Conservation (phyloP, 768 basidiomycete genomes). For the Russula earlei region DNA sequence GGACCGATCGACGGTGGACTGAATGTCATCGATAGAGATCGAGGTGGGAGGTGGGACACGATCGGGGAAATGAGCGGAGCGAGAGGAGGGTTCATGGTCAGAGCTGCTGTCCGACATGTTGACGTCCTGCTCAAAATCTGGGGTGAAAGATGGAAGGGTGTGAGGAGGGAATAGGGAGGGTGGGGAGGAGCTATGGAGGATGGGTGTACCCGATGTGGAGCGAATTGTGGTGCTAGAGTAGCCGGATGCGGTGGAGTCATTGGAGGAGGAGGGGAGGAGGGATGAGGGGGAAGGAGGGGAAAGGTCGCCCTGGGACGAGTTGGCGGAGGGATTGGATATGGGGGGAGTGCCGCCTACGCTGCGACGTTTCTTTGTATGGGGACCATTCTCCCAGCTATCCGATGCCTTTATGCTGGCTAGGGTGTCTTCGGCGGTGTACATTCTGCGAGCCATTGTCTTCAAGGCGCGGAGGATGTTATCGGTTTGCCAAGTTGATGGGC, state of each 20-base stretch:
- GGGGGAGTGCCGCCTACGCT: slow-evolving; percentile 19
- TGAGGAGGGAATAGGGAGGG: slow-evolving; percentile 13
- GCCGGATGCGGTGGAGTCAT: slow-evolving; percentile 1
- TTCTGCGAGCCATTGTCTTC: slow-evolving; percentile 17
- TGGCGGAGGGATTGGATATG: slow-evolving; percentile 7
- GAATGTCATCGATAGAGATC: slow-evolving; percentile 17
- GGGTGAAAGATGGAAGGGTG: background rate
- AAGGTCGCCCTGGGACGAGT: slow-evolving; percentile 9
- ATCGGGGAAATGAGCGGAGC: slow-evolving; percentile 1
- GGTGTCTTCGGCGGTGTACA: slow-evolving; percentile 21
- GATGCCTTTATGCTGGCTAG: slow-evolving; percentile 19
- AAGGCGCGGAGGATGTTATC: slow-evolving; percentile 8
- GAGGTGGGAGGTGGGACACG: slow-evolving; percentile 16
- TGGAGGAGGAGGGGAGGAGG: background rate
- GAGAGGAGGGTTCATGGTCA: slow-evolving; percentile 1
- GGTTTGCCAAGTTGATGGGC: slow-evolving; percentile 19
- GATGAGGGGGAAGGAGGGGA: background rate
- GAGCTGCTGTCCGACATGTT: slow-evolving; percentile 12
- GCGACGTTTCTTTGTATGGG: slow-evolving; percentile 20
- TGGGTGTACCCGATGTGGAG: slow-evolving; percentile 12
- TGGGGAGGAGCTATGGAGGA: slow-evolving; percentile 4
- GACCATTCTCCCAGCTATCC: slow-evolving; percentile 18
- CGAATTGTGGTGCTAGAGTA: slow-evolving; percentile 8
- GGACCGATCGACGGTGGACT: background rate
- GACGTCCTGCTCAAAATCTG: slow-evolving; percentile 13